Base-by-base conservation (phyloP, 2,329 filamentous ascomycete genomes). In the Calonectria pseudoturangicola region DNA sequence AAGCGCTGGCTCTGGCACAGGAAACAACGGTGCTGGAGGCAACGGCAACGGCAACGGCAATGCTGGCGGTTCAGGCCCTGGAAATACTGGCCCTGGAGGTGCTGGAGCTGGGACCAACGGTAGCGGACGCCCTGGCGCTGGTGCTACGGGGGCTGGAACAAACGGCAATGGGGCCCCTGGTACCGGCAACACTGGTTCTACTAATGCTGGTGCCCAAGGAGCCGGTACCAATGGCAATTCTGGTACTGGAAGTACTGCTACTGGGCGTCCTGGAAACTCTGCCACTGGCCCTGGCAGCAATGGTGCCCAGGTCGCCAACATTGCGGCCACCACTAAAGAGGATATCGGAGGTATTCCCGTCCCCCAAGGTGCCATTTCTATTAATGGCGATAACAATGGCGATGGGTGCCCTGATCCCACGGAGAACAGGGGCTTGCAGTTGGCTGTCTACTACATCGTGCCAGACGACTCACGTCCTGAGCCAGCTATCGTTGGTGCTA, bases 401-500 rank as follows among this genome's bases (percentile, higher is more conserved):
- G 58, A 63, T 33, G 58, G 25, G 4, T 66, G 63, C 30, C 0
- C 45, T 15, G 47, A 50, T 41, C 63, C 63, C 8, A 28, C 28
- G 13, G 27, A 66, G 30, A 54, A 51, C 21, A 51, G 16, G 27
- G 63, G 63, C 10, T 51, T 66, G 15, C 18, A 51, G 13, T 25
- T 36, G 15, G 43, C 63, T 4, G 30, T 51, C 47, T 66, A 66
- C 33, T 66, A 66, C 47, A 66, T 51, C 7, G n/a, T 66, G 9
- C 63, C 63, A 0, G 45, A 51, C 27, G 63, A 66, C 13, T 33
- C 41, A 1, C 13, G 25, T 48, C 58, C 58, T 16, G 47, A 50
- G 45, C 63, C 63, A 12, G 33, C 45, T 21, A 41, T 66, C 9
- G 33, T 66, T 28, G 47, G 45, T 43, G 63, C 47, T n/a, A 66